Evolutionary conservation across 2,329 filamentous ascomycete genomes (phyloP), one percentile per base, ranked within the genome.

Genomic region (Aspergillus cejpii): DNA sequence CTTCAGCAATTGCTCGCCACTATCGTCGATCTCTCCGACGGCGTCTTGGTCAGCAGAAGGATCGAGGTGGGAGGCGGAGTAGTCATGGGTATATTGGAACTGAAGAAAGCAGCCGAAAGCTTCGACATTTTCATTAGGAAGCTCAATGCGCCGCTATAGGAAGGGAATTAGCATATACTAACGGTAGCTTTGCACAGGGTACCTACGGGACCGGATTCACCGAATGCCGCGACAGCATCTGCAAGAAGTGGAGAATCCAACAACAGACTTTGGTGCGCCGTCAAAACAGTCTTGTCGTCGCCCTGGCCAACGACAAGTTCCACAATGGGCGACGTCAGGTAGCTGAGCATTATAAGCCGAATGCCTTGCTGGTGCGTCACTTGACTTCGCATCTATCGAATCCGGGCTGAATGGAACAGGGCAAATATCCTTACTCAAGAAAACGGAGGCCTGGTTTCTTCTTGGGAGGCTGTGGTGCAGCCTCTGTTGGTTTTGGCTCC

Each of bases 41-140:
- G 83, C 77, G 61, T 91, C 84, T 43, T 74, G 64, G 34, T 81
- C 81, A 57, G 83, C 76, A 42, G 83, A 62, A 57, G 81, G 79
- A 55, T 76, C 76, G 15, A 76, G 66, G 27, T 65, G 63, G 43
- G 72, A 69, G 8, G 88, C 87, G 70, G 91, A 94, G 75, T 96
- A 92, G 69, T 94, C 86, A 63, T 79, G 79, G 1, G 85, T 90
- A 69, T 94, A 94, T 41, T 91, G 80, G 64, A 80, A 94, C 65
- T 92, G 85, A 56, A 92, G 77, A 56, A 90, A 87, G 64, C 82
- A 87, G 49, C 84, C 83, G 44, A 87, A 81, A 17, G 86, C 83
- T 52, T 87, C 83, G 37, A 86, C 67, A 56, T 87, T 77, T 55
- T 87, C 84, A 52, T 76, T 69, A 1, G 74, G 61, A 19, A 94